Percentiles rank a stretch among this genome's conserved stretches.
These are phyloP conservation scores for Lachancea mirantina DNA, from an alignment of 805 yeast genomes.

Conservation along the genomic window DNA sequence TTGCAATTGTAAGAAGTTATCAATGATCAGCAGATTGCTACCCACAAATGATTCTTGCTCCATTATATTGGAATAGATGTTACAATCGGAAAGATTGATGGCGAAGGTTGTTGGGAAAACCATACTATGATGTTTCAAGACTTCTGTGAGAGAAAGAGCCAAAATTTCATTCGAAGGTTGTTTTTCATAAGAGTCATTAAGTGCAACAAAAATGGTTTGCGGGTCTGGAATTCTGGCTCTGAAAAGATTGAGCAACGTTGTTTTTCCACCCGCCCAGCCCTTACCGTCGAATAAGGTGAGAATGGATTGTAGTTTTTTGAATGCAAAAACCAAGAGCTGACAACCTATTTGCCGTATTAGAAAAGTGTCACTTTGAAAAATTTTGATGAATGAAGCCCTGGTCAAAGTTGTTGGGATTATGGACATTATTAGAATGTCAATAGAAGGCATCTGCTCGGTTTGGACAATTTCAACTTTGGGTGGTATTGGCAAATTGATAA, in stretches of 20 bases:
- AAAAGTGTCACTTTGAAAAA: slow-evolving; percentile 43
- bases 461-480: slow-evolving; percentile 25
- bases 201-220: slow-evolving; percentile 35
- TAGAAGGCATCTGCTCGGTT: slow-evolving; percentile 30
- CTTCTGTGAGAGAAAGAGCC: slow-evolving; percentile 40
- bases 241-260: slow-evolving; percentile 32
- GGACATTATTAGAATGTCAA: slow-evolving; percentile 41
- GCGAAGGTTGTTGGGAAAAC: slow-evolving; percentile 33
- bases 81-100: slow-evolving; percentile 28
- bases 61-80: slow-evolving; percentile 33
- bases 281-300: slow-evolving; percentile 32
- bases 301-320: slow-evolving; percentile 47
- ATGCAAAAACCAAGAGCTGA: slow-evolving; percentile 48
- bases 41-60: slow-evolving; percentile 35
- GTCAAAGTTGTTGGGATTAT: slow-evolving; percentile 61
- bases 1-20: slow-evolving; percentile 55
- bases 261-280: slow-evolving; percentile 35
- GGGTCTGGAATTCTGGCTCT: slow-evolving; percentile 43
- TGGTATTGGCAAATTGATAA: slow-evolving; percentile 55
- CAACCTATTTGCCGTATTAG: slow-evolving; percentile 58
- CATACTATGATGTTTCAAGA: slow-evolving; percentile 36
- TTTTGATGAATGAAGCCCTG: slow-evolving; percentile 48
- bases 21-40: slow-evolving; percentile 51
- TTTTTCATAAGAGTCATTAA: slow-evolving; percentile 36
- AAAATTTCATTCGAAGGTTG: slow-evolving; percentile 38